These are phyloP conservation scores for Globisporangium megalacanthum DNA, from an alignment of 352 stramenopile genomes.

Conservation along the genomic window DNA sequence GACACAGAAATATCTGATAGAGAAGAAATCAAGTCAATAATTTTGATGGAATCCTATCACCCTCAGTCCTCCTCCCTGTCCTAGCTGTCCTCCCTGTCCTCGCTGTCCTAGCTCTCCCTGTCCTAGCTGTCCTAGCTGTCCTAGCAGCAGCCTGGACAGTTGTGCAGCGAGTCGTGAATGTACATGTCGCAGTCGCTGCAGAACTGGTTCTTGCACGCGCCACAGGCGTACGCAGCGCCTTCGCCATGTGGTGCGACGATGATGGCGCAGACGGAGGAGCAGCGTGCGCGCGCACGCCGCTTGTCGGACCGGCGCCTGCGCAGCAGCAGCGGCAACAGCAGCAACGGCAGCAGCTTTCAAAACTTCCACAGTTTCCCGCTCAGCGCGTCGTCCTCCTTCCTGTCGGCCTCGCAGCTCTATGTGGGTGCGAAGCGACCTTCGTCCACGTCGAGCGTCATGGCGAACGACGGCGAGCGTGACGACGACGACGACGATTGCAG, in stretches of 20 bases:
- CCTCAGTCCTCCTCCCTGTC: no score
- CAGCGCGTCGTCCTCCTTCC: neutral
- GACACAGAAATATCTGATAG: no score
- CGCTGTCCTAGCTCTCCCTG: no score
- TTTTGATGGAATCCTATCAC: no score
- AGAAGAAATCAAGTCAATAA: no score
- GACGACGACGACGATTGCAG: conserved; percentile 8
- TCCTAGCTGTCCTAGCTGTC: no score
- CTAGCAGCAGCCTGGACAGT: conserved; percentile 94
- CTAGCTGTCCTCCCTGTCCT: no score
- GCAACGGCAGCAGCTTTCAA: neutral
- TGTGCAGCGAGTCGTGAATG: conserved; percentile 98
- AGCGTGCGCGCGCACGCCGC: neutral
- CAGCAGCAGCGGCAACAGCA: neutral
- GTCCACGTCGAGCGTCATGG: conserved; percentile 16
- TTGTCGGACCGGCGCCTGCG: neutral
- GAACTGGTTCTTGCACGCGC: conserved; percentile 89
- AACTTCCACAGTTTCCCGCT: neutral
- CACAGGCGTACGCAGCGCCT: conserved; percentile 75
- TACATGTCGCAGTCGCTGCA: conserved; percentile 97
- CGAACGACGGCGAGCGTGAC: conserved; percentile 11
- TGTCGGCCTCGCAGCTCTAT: conserved; percentile 6
- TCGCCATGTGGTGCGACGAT: conserved; percentile 20
- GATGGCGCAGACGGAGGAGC: neutral
- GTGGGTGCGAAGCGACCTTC: conserved; percentile 8